Conservation (phyloP, 2,329 filamentous ascomycete species). For the Davidsoniella virescens region DNA sequence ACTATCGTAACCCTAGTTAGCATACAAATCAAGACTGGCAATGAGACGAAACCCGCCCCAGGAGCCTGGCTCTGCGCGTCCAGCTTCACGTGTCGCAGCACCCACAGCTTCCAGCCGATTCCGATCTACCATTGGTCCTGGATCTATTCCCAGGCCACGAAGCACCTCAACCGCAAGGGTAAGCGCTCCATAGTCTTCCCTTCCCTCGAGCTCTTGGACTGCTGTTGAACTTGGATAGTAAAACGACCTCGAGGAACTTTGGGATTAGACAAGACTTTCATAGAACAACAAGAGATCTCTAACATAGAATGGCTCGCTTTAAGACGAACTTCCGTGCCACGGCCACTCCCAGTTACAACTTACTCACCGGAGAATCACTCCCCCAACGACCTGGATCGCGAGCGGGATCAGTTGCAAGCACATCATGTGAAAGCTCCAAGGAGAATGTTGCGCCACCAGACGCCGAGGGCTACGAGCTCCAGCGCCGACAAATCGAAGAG, state of each 20-base stretch:
- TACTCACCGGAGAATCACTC: conserved; percentile 33
- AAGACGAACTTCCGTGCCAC: conserved; percentile 9
- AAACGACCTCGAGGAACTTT: too few relatives aligned
- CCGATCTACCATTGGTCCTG: conserved; percentile 8
- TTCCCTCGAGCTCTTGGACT: too few relatives aligned
- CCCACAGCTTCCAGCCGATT: conserved; percentile 8
- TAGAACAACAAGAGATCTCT: conserved; percentile 19
- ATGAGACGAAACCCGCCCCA: conserved; percentile 9
- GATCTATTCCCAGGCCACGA: conserved; percentile 7
- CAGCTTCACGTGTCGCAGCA: conserved; percentile 10
- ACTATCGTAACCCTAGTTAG: not conserved
- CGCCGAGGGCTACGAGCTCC: conserved; percentile 41
- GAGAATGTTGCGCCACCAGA: conserved; percentile 44
- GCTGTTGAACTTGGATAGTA: too few relatives aligned
- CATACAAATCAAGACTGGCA: not conserved
- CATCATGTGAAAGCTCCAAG: conserved; percentile 42
- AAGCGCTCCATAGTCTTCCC: not conserved
- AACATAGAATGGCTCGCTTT: not conserved
- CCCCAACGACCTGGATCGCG: conserved; percentile 24
- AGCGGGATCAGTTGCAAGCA: conserved; percentile 27
- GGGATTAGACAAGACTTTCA: conserved; percentile 8
- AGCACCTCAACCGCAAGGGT: conserved; percentile 7
- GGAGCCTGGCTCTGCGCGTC: conserved; percentile 10
- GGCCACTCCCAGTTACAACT: conserved; percentile 35
- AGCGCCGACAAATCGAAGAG: conserved; percentile 49